Conservation (phyloP, 2,329 filamentous ascomycete species). For the Incumbomyces lentus region DNA sequence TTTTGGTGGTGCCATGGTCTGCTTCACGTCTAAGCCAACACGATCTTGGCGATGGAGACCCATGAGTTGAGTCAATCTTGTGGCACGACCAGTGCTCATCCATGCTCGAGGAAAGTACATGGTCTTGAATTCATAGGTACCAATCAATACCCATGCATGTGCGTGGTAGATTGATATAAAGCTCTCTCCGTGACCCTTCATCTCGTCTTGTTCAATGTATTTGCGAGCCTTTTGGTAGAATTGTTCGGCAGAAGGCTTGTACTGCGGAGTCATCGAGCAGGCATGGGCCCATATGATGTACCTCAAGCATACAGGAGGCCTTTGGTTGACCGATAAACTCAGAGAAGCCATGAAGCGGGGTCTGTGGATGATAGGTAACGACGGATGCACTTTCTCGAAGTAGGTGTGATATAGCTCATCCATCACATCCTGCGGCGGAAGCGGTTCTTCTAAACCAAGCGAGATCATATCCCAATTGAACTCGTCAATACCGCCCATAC, state of each 20-base stretch:
- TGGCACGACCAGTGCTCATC: slow-evolving; percentile 76
- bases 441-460: slow-evolving; percentile 68
- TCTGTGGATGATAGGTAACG: slow-evolving; percentile 78
- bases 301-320: slow-evolving; percentile 76
- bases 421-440: slow-evolving; percentile 69
- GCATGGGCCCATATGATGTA: slow-evolving; percentile 96
- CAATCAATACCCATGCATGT: slow-evolving; percentile 71
- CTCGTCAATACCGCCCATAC: slow-evolving; percentile 23
- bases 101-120: slow-evolving; percentile 96
- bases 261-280: slow-evolving; percentile 77
- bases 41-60: slow-evolving; percentile 82
- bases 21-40: slow-evolving; percentile 75
- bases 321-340: slow-evolving; percentile 74
- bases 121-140: slow-evolving; percentile 86
- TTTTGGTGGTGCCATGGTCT: slow-evolving; percentile 71
- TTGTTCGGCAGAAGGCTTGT: slow-evolving; percentile 64
- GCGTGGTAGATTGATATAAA: slow-evolving; percentile 78
- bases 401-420: slow-evolving; percentile 84
- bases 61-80: slow-evolving; percentile 83
- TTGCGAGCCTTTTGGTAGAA: slow-evolving; percentile 87
- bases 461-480: slow-evolving; percentile 81
- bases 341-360: slow-evolving; percentile 79
- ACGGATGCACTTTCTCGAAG: slow-evolving; percentile 82
- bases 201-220: slow-evolving; percentile 79
- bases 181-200: slow-evolving; percentile 83